phyloP scores from a whole-genome alignment of 768 basidiomycete genomes.

The Lepiota subincarnata region DNA sequence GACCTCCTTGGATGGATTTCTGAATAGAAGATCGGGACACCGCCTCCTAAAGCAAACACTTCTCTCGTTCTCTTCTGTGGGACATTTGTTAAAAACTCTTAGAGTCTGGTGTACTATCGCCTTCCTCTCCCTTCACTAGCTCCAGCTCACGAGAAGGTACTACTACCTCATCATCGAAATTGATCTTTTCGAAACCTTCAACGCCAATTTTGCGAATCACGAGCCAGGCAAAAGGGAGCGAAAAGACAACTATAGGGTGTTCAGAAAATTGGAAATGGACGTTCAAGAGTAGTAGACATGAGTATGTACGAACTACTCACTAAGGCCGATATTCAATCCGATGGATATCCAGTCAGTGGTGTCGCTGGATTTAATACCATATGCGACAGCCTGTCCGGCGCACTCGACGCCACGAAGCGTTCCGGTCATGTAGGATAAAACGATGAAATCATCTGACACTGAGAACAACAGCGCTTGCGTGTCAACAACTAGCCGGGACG shows the following conservation, averaged over 20 bases:
- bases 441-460: constrained; percentile 32
- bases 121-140: not conserved
- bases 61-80: no score
- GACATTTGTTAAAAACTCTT: not conserved
- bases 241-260: constrained; percentile 21
- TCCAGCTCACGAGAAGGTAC: not conserved
- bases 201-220: constrained; percentile 29
- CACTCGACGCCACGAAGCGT: constrained; percentile 29
- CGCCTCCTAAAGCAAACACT: no score
- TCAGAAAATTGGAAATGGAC: not conserved
- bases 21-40: no score
- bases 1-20: no score
- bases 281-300: not conserved
- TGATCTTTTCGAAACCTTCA: constrained; percentile 23
- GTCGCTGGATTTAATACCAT: constrained; percentile 28
- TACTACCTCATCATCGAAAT: constrained; percentile 12
- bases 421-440: constrained; percentile 30
- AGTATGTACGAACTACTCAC: no score
- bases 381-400: constrained; percentile 30
- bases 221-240: constrained; percentile 27
- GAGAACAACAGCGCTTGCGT: no score
- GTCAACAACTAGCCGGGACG: not conserved
- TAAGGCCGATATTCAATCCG: constrained; percentile 28
- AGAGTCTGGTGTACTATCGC: not conserved
- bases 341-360: constrained; percentile 31